Base-by-base conservation (phyloP, 192 early-diverging fungal species). In the Podila epicladia region DNA sequence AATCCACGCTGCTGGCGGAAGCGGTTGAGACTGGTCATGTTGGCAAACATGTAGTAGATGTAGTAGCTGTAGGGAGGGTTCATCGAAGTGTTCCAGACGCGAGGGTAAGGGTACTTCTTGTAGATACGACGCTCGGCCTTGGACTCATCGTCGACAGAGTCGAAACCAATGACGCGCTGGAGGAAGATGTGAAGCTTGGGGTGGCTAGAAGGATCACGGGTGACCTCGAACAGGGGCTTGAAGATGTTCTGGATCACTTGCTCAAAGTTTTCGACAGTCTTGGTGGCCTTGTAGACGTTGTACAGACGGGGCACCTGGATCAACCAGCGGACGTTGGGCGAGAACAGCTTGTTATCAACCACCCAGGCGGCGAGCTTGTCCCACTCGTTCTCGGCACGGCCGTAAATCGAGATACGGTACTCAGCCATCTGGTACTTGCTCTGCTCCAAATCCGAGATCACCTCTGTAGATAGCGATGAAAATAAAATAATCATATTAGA, bases 11-110 rank as follows among this genome's bases (percentile, higher is more conserved):
- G 78, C 65, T 84, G 84, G 60, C 97, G 87, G 91, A 92, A 97
- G n/a, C 90, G 85, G 84, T 99, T 99, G 7, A 99, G 78, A 7
- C 91, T 85, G 53, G 88, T 86, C 89, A 97, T 86, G 82, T 97
- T 97, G 62, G 97, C 92, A 86, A 92, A 95, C 85, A 95, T 93
- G 80, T 95, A 97, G 85, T 97, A 99, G 33, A 96, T 79, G 63
- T 96, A 97, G 87, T 99, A 99, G 26, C 93, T 92, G 86, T 99
- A 99, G n/a, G 97, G 97, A 67, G 97, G 97, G 82, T 99, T 97
- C 75, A 87, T 72, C 12, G 72, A 15, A 2, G 80, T 86, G 60
- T 85, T 67, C 94, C 93, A 95, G 61, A 88, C 83, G 5, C 84
- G 75, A 28, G 93, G 93, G 61, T 86, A 82, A 24, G 93, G 93